These are phyloP conservation scores for Pestalotiopsis sp. DNA, from an alignment of 2,329 filamentous ascomycete genomes.

Conservation along the genomic window DNA sequence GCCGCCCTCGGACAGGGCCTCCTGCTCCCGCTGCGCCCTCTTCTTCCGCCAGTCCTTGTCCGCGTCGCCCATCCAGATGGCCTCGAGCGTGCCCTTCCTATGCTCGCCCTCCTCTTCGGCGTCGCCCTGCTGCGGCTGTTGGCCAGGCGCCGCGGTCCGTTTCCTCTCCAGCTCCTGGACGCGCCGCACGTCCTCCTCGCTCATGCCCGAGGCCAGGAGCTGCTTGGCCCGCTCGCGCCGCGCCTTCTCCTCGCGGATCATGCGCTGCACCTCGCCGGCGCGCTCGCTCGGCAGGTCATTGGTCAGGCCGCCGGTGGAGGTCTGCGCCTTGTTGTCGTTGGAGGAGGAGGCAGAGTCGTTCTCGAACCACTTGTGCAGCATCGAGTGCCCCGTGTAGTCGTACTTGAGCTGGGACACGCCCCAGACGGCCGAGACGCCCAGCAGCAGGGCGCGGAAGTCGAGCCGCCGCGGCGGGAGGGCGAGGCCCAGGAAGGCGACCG, in stretches of 20 bases:
- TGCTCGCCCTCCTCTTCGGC: conserved; percentile 2
- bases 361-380: conserved; percentile 46
- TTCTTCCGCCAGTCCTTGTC: conserved; percentile 56
- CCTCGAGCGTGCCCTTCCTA: conserved; percentile 38
- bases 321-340: too few relatives aligned
- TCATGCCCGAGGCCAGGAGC: conserved; percentile 25
- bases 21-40: conserved; percentile 52
- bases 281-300: conserved; percentile 58
- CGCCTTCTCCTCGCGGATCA: conserved; percentile 49
- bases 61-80: conserved; percentile 63
- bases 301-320: not conserved
- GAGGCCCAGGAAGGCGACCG: conserved; percentile 50
- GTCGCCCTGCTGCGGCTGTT: not conserved
- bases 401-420: conserved; percentile 57
- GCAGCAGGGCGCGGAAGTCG: conserved; percentile 52
- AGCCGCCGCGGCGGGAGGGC: conserved; percentile 54
- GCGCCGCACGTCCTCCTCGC: conserved; percentile 30
- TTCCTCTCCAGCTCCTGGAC: conserved; percentile 26
- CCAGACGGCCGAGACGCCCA: conserved; percentile 52
- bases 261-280: conserved; percentile 48
- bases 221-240: conserved; percentile 26
- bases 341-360: not conserved
- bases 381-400: conserved; percentile 59
- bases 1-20: conserved; percentile 54
- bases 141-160: conserved; percentile 11